Evolutionary conservation across 305 asterid genomes (phyloP), one percentile per base, ranked within the genome.

Genomic region (Solanum hybrid): DNA sequence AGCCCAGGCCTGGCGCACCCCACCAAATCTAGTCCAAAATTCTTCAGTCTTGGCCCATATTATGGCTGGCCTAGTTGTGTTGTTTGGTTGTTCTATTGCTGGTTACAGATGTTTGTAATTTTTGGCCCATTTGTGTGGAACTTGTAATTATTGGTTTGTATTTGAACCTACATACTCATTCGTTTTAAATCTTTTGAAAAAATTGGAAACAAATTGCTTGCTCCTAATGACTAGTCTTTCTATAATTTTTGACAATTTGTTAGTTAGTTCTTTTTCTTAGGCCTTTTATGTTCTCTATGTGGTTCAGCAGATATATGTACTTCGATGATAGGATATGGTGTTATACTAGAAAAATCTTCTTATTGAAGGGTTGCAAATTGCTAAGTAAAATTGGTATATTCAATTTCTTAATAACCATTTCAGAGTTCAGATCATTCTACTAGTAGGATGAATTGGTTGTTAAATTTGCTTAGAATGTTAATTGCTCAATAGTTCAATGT

Each of bases 1-100:
- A 0, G 73, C 20, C 9, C 10, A 5, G 73, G 73, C 38, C 11
- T 29, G 73, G 72, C 29, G 27, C 87, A 46, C 87, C 40, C 20
- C 40, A 46, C 27, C 87, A 82, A 17, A 9, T 29, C 1, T 27
- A 29, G 73, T 10, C 6, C 29, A 82, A 46, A 6, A 1, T 12
- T 80, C 1, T 0, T 13, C 0, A 3, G 6, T 1, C 20, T 26
- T 3, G 56, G 85, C 32, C 32, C 56, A 75, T 46, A 5, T 0
- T 46, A 46, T 42, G 14, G 51, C 51, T 17, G 46, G 46, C 14
- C 46, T 40, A 40, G 14, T 3, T 11, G 16, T 11, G 5, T 40
- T 11, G 16, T 11, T 40, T 46, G 3, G 22, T 2, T 5, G 22
- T 14, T 46, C 60, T 46, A 46, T 46, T 46, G 60, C 60, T 14